Base-by-base conservation (phyloP, 148 eudicot genomes). In the Rheum nobile region DNA sequence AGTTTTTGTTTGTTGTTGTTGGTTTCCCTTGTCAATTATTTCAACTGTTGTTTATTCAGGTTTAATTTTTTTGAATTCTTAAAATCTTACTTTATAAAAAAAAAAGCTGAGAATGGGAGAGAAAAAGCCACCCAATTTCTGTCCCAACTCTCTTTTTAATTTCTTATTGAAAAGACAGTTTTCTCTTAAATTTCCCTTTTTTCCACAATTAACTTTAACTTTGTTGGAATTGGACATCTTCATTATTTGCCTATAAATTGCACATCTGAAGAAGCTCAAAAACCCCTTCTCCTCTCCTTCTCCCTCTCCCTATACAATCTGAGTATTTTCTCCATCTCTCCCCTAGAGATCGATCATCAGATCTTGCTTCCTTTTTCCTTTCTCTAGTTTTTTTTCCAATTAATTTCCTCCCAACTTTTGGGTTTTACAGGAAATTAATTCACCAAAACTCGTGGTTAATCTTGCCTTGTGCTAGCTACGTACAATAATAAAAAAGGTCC, bases 221-320 rank as follows among this genome's bases (percentile, higher is more conserved):
- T 54, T 2, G 4, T 41, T 57, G 34, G n/a, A n/a, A n/a, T 57
- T 26, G 34, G 10, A 22, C 28, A 59, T 14, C 67, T 1, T 14
- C 35, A 12, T 0, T 12, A 1, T 65, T 65, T 5, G 70, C 37
- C 70, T 65, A 65, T 65, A 65, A 31, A 65, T 5, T 65, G 70
- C 70, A 16, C 22, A 7, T 19, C 38, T 9, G n/a, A 65, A 32
- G 9, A 65, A 14, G 70, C 67, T 35, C 77, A 22, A 31, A 84
- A 77, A 65, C 83, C 76, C 82, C 77, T 73, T 80, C 75, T 28
- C 75, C 75, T 75, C 82, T 65, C 61, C 55, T 76, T 46, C 75
- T 43, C 63, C n/a, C 74, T 35, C 70, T 4, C n/a, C 50, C 28
- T 74, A 72, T 41, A 41, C 43, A 41, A 6, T 41, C 43, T 4